Evolutionary conservation across 768 basidiomycete genomes (phyloP), one percentile per base, ranked within the genome.

Genomic region (Auricularia heimuer): DNA sequence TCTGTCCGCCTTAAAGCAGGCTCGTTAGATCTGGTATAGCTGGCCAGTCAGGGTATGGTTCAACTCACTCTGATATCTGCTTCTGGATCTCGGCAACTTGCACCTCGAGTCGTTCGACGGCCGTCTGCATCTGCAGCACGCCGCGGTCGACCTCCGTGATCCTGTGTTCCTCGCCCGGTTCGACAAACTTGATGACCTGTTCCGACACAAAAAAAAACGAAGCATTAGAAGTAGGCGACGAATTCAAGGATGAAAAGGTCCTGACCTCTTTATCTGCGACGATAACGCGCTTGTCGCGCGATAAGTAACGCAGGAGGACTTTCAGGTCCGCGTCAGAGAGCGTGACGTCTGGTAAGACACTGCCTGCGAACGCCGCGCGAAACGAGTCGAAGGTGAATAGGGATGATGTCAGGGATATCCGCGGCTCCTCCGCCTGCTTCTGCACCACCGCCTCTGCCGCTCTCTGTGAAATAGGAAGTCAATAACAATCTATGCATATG

Each of bases 91-190:
- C 78, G 8, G 86, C 81, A 0, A 95, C 80, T 71, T 95, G 93
- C 3, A 75, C 71, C 62, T 87, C 83, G 12, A 98, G 73, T 67
- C 83, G 86, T 62, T 76, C 71, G 34, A 94, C 81, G 0, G 90
- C 91, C 0, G 75, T 78, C 74, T 89, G 87, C 63, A 98, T 81
- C 67, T 93, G 88, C 4, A 98, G 76, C 16, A 95, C 85, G 10
- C 95, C 91, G 51, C 75, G 79, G 70, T 98, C 95, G 3, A 94
- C 83, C n/a, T 85, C 81, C 18, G 87, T 88, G 60, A 98, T 84
- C 75, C 78, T 18, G 73, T 74, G n/a, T 0, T 77, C 67, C 4
- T 73, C 71, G 12, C 74, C 74, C 7, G 75, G 69, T 21, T 80
- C 78, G 1, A 89, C 70, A 68, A 97, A 90, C 74, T 97, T 96